Percentiles rank a stretch among this genome's conserved stretches.
Evolutionary conservation across 164 flowering plant genomes (phyloP).

Genomic region (Vitis rupestris): DNA sequence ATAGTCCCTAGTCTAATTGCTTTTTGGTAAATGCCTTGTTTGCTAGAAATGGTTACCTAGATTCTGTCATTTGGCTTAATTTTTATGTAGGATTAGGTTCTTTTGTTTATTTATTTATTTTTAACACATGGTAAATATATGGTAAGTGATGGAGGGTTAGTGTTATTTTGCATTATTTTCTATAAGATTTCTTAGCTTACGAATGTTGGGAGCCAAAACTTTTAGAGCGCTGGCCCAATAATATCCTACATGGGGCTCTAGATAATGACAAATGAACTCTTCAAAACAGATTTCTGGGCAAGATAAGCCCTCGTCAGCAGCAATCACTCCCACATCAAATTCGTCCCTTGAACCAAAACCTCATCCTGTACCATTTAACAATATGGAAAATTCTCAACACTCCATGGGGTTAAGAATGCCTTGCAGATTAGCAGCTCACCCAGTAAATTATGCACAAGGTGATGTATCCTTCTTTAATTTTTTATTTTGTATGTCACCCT

Average conservation of each 20-base stretch:
- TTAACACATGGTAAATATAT: neutral
- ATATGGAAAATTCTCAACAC: constrained; percentile 28
- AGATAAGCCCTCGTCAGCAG: constrained; percentile 45
- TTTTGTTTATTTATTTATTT: neutral
- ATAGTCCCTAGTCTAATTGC: no score
- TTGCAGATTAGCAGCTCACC: constrained; percentile 26
- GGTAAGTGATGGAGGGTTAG: no score
- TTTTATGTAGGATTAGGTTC: neutral
- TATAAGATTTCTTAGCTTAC: no score
- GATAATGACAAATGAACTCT: constrained; percentile 14
- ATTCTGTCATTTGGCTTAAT: no score
- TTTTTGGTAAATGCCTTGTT: no score
- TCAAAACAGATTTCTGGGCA: constrained; percentile 72
- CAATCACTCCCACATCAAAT: constrained; percentile 16
- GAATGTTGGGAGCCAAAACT: no score
- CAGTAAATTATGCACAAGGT: constrained; percentile 37
- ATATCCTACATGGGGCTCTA: neutral
- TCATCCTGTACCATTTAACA: constrained; percentile 21
- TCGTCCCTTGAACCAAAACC: constrained; percentile 30
- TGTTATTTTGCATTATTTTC: no score
- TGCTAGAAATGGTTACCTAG: no score
- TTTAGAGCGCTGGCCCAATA: neutral
- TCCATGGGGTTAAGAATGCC: constrained; percentile 18
- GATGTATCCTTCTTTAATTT: constrained; percentile 2
- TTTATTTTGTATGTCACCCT: neutral